Base-by-base conservation (phyloP, 805 yeast species). In the Komagataella pastoris region DNA sequence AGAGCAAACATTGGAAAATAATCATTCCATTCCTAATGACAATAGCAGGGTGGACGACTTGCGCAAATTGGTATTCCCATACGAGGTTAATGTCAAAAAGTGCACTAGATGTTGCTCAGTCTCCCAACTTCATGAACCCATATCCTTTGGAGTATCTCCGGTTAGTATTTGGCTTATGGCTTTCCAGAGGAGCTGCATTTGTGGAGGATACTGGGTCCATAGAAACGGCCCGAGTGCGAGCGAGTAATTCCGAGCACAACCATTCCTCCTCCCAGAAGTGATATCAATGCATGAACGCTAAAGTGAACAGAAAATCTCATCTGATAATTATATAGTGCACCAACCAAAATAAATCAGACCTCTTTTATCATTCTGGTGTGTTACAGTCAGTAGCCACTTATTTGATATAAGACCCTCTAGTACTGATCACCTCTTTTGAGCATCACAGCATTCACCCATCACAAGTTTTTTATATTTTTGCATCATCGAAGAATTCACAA, bases 141-240 rank as follows among this genome's bases (percentile, higher is more conserved):
- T 63, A 5, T 53, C 61, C 7, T 55, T 53, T 24, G 69, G 65
- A 10, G 66, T 63, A 30, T 66, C 70, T 3, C 49, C 59, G 8
- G 40, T 45, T 58, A 49, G 55, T n/a, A 61, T 57, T 48, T 76
- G 88, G 85, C 75, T 84, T 0, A 70, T 79, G 67, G 81, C 83
- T 1, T 82, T 80, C 61, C 89, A 83, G 57, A 70, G 89, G 54
- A 79, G 79, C 23, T 86, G 95, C 65, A 68, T 85, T 43, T 86
- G 95, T 64, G 93, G 93, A 0, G 85, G 87, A 44, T 74, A 81
- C 3, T 85, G 91, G 91, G 80, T 79, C 14, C 40, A 30, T 30
- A 30, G 14, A 10, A 30, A 30, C 14, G 40, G 40, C n/a, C 40
- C 14, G 14, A 30, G 40, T 30, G 40, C 14, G 6, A 14, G 40